phyloP scores from a whole-genome alignment of 805 yeast genomes.

The Pichia manshurica region DNA sequence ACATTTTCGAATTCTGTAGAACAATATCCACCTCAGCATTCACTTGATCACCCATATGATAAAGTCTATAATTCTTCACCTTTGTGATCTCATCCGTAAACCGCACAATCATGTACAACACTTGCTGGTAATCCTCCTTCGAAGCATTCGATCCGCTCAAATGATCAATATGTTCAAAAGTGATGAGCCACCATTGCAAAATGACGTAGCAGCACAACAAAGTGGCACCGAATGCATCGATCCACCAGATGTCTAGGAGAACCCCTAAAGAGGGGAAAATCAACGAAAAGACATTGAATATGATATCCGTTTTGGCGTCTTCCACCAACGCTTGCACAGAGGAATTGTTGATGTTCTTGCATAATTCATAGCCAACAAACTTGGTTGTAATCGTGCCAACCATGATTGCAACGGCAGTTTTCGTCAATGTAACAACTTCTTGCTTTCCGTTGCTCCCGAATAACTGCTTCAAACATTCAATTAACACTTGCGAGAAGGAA shows the following conservation, averaged over 20 bases:
- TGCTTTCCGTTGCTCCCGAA: conserved; percentile 28
- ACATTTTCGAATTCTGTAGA: conserved; percentile 40
- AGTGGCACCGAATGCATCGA: conserved; percentile 72
- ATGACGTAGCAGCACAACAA: conserved; percentile 57
- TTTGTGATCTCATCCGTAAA: conserved; percentile 62
- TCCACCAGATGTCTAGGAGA: conserved; percentile 54
- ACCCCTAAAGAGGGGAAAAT: conserved; percentile 63
- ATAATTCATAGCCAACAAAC: conserved; percentile 57
- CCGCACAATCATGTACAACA: conserved; percentile 60
- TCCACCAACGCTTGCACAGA: conserved; percentile 76
- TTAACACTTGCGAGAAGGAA: conserved; percentile 67
- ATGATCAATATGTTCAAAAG: conserved; percentile 67
- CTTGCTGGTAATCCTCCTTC: conserved; percentile 55
- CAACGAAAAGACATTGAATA: conserved; percentile 66
- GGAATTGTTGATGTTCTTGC: conserved; percentile 52
- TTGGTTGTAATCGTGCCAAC: conserved; percentile 54
- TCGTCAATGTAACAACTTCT: conserved; percentile 42
- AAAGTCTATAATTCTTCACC: conserved; percentile 62
- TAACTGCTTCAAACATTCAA: conserved; percentile 51
- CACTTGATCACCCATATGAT: conserved; percentile 72
- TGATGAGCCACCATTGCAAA: conserved; percentile 55
- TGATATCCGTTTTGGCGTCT: conserved; percentile 74
- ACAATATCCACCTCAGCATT: conserved; percentile 75
- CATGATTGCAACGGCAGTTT: conserved; percentile 56
- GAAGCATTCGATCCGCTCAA: conserved; percentile 70